Base-by-base conservation (phyloP, 257 asterid genomes). In the Cinchona pubescens region DNA sequence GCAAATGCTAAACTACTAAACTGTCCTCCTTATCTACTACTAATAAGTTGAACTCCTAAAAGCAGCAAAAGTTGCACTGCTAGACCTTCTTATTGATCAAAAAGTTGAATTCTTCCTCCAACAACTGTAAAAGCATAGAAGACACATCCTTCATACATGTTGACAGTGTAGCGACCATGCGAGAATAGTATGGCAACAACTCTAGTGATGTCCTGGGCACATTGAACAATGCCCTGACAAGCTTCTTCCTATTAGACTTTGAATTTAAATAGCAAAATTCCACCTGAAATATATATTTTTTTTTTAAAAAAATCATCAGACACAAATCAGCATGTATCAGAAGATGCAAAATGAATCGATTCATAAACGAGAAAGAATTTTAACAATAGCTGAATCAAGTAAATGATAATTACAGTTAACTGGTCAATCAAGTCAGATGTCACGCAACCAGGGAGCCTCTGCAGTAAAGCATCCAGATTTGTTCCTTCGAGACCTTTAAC, bases 371-470 rank as follows among this genome's bases (percentile, higher is more conserved):
- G 63, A 34, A 66, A 70, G 53, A 61, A 55, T 6, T 53, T 18
- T n/a, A 35, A 40, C 69, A 76, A 45, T 16, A 84, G 75, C 71
- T 59, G 48, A 77, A 75, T 69, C 69, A 77, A 61, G 83, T 64
- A 79, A 79, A 77, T 60, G 13, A 77, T 71, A 70, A 63, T 86
- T 91, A 95, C 99, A 59, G 98, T 92, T 79, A 95, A 86, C 88
- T 95, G 98, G 80, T 95, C 99, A 84, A 95, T 91, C 83, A 95
- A 91, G 86, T 95, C 98, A 43, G 98, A 97, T 93, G 97, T 91
- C 81, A 95, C 98, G 80, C 94, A 92, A 84, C 79, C 88, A 25
- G 99, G 99, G 58, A 95, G 98, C 90, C 91, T 90, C 83, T 92
- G 97, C 82, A 95, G 89, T 77, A 92, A 84, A 81, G 91, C 87